Evolutionary conservation across 2,329 filamentous ascomycete species (phyloP), one percentile per base, ranked within the genome.

Genomic region (Hansfordia pulvinata): DNA sequence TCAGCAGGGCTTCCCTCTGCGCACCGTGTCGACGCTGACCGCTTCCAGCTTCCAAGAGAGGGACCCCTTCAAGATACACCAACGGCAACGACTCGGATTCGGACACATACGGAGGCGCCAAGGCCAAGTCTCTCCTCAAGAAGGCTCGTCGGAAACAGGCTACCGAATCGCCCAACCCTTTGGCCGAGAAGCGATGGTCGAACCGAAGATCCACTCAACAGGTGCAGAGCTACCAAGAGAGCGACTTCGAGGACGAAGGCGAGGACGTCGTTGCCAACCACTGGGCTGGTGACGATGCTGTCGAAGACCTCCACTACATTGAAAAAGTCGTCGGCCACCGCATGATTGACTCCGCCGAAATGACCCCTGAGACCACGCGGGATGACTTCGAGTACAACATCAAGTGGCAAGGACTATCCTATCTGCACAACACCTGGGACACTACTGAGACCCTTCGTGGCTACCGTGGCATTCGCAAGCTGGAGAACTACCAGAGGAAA

Each of bases 361-460:
- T 72, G 30, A 54, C 63, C 10, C 58, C 60, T 29, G 75, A 82
- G 25, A 49, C 64, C 2, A 62, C 53, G 14, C 64, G 67, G 39
- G 71, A 85, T 28, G 82, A 94, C 46, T 94, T 90, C 41, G 84
- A 96, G 44, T 98, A 65, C 41, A 70, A 77, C 53, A 85, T 98
- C 53, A 98, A 98, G 58, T 98, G 92, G 90, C 83, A 94, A 53
- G 83, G 78, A 38, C 83, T 85, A 53, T 93, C 90, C 8, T 85
- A 98, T 49, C 76, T 93, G 40, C 90, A 98, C 57, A 82, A 92
- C 30, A 93, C 85, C 0, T 98, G 90, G 88, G 86, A 96, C 52
- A 76, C 75, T 0, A 76, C 77, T 32, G 75, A 82, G 29, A 69
- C 63, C 12, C 69, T 94, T 16, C 65, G 72, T 14, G 69, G 75